Base-by-base conservation (phyloP, 768 basidiomycete genomes). In the Mycena belliarum region DNA sequence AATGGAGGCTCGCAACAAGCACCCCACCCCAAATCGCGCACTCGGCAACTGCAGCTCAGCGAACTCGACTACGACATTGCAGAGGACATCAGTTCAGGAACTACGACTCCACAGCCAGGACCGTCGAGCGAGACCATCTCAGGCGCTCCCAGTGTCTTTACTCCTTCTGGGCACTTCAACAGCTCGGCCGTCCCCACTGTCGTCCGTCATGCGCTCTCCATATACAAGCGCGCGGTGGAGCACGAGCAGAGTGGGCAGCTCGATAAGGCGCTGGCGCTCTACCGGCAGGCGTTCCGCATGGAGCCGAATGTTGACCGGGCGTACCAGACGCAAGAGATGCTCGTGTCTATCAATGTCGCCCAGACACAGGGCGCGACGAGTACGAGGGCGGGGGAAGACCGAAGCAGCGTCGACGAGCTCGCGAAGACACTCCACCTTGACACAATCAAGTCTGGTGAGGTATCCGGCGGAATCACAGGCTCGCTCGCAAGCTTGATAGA, bases 251-350 rank as follows among this genome's bases (percentile, higher is more conserved):
- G 73, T 42, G 85, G 92, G 37, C 75, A 88, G 57, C 75, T 93
- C 47, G 89, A 94, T 61, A 83, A 88, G 32, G 94, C 94, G 12
- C 72, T 94, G 11, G 66, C 71, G 24, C 72, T 93, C 9, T 97
- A 96, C 66, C 85, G 91, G 11, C 82, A 84, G 59, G 91, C 91
- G 2, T 95, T 94, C 69, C 83, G 87, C 50, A 73, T 88, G 72
- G 82, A 94, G 57, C 76, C 87, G 33, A 76, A 89, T 59, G 89
- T 95, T 32, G 93, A 94, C 68, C 79, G 80, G 58, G 80, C 82
- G 1, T 93, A 89, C 71, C 76, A 81, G 58, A 76, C 78, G 40
- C 78, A 85, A 58, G 87, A 90, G 66, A 73, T 75, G 67, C 72
- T 80, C 21, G 65, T 70, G 7, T 68, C 73, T 20, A 71, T 77